phyloP scores from a whole-genome alignment of 352 stramenopile genomes.

The Phytophthora idaei region DNA sequence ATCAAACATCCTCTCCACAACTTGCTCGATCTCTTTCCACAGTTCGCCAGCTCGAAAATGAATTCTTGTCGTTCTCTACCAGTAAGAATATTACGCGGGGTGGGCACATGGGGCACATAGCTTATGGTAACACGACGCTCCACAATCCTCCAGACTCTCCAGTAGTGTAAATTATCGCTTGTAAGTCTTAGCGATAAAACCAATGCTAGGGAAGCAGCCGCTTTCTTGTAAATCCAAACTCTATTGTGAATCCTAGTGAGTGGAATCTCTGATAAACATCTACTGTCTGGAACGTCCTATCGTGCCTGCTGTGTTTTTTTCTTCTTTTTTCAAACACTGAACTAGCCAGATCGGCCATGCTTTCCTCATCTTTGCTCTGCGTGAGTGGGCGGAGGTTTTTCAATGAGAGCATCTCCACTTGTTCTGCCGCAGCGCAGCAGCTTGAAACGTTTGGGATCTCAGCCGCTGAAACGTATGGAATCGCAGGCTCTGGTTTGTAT shows the following conservation, averaged over 20 bases:
- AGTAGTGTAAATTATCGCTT: neutral
- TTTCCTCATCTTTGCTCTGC: neutral
- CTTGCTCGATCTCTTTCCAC: constrained; percentile 35
- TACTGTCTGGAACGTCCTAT: neutral
- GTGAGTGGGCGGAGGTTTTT: neutral
- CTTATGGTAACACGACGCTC: constrained; percentile 12
- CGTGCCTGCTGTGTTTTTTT: neutral
- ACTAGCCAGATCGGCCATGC: neutral
- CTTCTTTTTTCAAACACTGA: neutral
- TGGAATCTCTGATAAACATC: constrained; percentile 6
- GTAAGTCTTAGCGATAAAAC: constrained; percentile 1
- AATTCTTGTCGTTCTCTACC: constrained; percentile 23
- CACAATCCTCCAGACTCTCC: constrained; percentile 29
- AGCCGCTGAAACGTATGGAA: too few relatives aligned
- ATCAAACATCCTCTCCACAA: constrained; percentile 31
- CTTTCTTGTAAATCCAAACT: constrained; percentile 1
- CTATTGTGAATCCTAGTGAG: constrained; percentile 5
- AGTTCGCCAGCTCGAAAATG: constrained; percentile 33
- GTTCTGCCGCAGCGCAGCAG: too few relatives aligned
- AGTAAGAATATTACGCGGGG: neutral
- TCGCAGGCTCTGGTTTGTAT: too few relatives aligned
- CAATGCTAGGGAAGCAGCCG: neutral
- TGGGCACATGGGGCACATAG: neutral
- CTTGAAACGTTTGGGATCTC: too few relatives aligned
- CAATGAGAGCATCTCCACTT: neutral